phyloP scores from a whole-genome alignment of 306 rosid genomes.

The Luffa acutangula region DNA sequence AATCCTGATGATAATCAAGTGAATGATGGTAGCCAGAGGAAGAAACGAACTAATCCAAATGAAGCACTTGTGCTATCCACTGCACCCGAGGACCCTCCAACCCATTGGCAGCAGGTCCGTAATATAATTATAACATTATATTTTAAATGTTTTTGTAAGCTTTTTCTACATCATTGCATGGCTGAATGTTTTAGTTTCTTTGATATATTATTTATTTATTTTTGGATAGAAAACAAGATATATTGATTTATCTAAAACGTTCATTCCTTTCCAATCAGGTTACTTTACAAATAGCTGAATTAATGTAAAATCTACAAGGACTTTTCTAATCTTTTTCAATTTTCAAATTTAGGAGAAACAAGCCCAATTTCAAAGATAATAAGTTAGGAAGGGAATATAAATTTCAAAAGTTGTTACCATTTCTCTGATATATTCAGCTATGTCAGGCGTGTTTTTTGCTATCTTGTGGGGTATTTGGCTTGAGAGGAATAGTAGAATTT shows the following conservation, averaged over 20 bases:
- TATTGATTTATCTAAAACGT: not conserved
- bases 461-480: no score
- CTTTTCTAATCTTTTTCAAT: not conserved
- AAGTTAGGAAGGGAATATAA: not conserved
- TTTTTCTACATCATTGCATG: not conserved
- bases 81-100: constrained; percentile 99
- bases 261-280: not conserved
- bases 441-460: no score
- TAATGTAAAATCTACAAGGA: not conserved
- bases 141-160: not conserved
- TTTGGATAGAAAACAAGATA: not conserved
- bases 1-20: constrained; percentile 30
- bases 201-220: not conserved
- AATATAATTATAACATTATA: not conserved
- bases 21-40: constrained; percentile 61
- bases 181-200: not conserved
- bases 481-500: no score
- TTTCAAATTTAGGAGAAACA: not conserved
- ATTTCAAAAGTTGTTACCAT: no score
- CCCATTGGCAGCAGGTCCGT: constrained; percentile 98
- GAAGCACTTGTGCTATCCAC: constrained; percentile 76
- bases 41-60: constrained; percentile 64
- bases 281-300: not conserved
- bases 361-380: not conserved
- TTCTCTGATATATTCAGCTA: no score